phyloP scores from a whole-genome alignment of 2,329 filamentous ascomycete species.

The Pseudonectria foliicola region DNA sequence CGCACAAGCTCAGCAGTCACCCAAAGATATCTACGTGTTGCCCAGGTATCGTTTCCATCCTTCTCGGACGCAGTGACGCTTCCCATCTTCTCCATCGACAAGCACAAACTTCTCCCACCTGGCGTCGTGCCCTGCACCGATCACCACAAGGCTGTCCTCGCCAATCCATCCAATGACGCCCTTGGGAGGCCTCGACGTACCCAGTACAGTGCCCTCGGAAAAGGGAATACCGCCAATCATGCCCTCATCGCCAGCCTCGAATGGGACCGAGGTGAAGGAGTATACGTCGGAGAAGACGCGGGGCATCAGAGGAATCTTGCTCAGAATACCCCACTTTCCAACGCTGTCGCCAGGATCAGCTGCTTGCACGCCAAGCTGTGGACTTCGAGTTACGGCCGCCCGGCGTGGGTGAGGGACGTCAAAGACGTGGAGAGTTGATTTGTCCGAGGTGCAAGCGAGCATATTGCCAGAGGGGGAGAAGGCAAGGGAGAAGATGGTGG shows the following conservation, averaged over 20 bases:
- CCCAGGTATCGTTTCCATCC: slow-evolving; percentile 76
- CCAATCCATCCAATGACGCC: slow-evolving; percentile 80
- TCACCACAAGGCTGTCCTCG: slow-evolving; percentile 65
- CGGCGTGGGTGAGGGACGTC: slow-evolving; percentile 61
- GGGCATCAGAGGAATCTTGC: slow-evolving; percentile 77
- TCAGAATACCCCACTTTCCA: slow-evolving; percentile 79
- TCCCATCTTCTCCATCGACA: slow-evolving; percentile 60
- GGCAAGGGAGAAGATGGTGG: slow-evolving; percentile 77
- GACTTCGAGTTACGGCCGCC: slow-evolving; percentile 26
- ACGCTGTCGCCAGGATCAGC: slow-evolving; percentile 43
- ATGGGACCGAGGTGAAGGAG: slow-evolving; percentile 72
- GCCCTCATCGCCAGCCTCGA: slow-evolving; percentile 74
- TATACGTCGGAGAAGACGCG: slow-evolving; percentile 85
- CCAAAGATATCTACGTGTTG: slow-evolving; percentile 23
- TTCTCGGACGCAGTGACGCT: slow-evolving; percentile 58
- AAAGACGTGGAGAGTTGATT: slow-evolving; percentile 91
- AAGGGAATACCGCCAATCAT: slow-evolving; percentile 37
- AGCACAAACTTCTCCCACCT: slow-evolving; percentile 84
- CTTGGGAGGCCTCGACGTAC: slow-evolving; percentile 59
- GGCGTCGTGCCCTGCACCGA: slow-evolving; percentile 73
- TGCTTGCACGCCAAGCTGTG: slow-evolving; percentile 20
- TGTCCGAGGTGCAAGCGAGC: slow-evolving; percentile 91
- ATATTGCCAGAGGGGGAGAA: slow-evolving; percentile 77
- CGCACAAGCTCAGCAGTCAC: slow-evolving; percentile 1
- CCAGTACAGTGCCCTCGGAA: slow-evolving; percentile 39